Base-by-base conservation (phyloP, 495 filamentous ascomycete genomes). In the Xylaria grammica region DNA sequence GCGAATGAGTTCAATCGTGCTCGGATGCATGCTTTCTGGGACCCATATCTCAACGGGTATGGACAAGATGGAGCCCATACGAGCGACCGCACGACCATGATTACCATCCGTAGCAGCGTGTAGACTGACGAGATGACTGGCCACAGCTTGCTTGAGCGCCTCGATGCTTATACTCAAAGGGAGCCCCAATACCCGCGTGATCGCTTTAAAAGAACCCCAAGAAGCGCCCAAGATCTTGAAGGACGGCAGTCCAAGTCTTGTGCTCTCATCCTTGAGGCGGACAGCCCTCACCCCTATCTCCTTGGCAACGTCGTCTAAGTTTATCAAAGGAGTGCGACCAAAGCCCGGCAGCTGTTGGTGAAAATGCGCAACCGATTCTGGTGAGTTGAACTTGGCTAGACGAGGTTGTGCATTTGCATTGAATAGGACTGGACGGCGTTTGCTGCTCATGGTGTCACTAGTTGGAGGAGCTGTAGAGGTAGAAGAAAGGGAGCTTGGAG, bases 211-310 rank as follows among this genome's bases (percentile, higher is more conserved):
- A 49, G 82, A 79, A 0, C 83, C 88, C 89, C 88, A 94, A n/a
- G 87, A 89, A 0, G 91, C 90, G 9, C 90, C 91, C 0, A 92
- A 83, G 42, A 91, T 87, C 72, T 93, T 93, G 82, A 92, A 93
- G 0, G 89, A 82, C 0, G 90, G 88, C 1, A 94, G 82, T 1
- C 88, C 83, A 62, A 87, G 79, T 27, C 86, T 78, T 56, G 73
- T 70, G 50, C 79, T 84, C 66, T 89, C 86, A 67, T 88, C 82
- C 68, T 90, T 89, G 53, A 89, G 71, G 63, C 82, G 77, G 45
- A 91, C 78, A 13, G 79, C 67, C 0, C 74, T 73, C 20, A 91
- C 72, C 0, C 82, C 83, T 1, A 90, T 75, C n/a, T 86, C 79
- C 5, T 73, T 61, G 5, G 89, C 86, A 13, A 92, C 48, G 0